Evolutionary conservation across 306 rosid species (phyloP).

Genomic region (Parietaria judaica): DNA sequence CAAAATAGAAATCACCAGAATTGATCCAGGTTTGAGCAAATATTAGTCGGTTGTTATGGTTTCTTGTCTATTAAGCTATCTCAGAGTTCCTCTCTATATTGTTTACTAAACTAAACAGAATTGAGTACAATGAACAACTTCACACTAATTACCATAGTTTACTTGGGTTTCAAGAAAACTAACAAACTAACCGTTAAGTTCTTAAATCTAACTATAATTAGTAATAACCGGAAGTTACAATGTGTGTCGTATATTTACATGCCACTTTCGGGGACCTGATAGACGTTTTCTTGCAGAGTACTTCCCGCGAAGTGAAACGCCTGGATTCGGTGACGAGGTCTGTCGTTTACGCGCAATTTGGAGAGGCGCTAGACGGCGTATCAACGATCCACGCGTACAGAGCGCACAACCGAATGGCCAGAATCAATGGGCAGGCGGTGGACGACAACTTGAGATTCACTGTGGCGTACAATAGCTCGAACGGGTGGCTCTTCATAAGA

Average conservation of each 20-base stretch:
- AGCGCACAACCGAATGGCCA: conserved; percentile 70
- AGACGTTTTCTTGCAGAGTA: conserved; percentile 36
- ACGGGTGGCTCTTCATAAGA: conserved; percentile 64
- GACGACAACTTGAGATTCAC: conserved; percentile 73
- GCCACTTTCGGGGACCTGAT: no score
- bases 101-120: no score
- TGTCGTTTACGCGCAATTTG: conserved; percentile 87
- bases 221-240: no score
- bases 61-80: no score
- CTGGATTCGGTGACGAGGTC: conserved; percentile 80
- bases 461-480: conserved; percentile 46
- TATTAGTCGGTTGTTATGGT: not conserved
- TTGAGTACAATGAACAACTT: no score
- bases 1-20: no score
- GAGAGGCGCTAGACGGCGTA: conserved; percentile 80
- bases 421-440: conserved; percentile 62
- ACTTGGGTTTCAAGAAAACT: no score
- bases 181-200: no score
- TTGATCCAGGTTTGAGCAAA: not conserved
- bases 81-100: no score
- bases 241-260: no score
- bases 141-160: no score
- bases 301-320: conserved; percentile 78
- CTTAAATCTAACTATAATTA: no score
- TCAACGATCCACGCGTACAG: conserved; percentile 70